These are phyloP conservation scores for Septoria linicola DNA, from an alignment of 2,329 filamentous ascomycete genomes.

Conservation along the genomic window DNA sequence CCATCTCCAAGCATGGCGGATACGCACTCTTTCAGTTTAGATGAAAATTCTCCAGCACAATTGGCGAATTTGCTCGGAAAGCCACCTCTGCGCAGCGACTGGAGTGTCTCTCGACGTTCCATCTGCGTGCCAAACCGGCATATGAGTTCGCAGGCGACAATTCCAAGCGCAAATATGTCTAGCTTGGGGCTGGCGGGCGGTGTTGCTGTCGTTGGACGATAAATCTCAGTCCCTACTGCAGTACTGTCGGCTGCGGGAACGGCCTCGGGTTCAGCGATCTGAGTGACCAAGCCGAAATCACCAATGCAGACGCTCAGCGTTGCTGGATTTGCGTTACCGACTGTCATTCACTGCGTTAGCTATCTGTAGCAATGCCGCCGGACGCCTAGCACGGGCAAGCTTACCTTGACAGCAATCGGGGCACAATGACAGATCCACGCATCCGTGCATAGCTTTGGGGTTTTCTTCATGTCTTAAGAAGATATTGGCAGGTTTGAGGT, in stretches of 20 bases:
- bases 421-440: conserved; percentile 50
- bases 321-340: conserved; percentile 20
- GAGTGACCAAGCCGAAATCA: conserved; percentile 65
- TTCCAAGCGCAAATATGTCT: conserved; percentile 62
- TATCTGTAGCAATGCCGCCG: not conserved
- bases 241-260: conserved; percentile 3
- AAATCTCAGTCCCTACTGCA: conserved; percentile 62
- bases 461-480: conserved; percentile 55
- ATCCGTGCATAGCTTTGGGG: conserved; percentile 37
- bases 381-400: not conserved
- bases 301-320: conserved; percentile 57
- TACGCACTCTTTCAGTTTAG: conserved; percentile 18
- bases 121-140: conserved; percentile 51
- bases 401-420: conserved; percentile 41
- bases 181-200: conserved; percentile 50
- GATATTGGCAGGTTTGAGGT: conserved; percentile 68
- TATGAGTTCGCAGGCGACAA: conserved; percentile 63
- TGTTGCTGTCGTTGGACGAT: conserved; percentile 51
- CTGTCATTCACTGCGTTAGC: not conserved
- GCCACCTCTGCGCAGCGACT: conserved; percentile 30
- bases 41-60: conserved; percentile 13
- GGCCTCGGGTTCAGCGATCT: conserved; percentile 44
- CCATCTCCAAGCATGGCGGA: conserved; percentile 18
- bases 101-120: conserved; percentile 42
- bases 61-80: conserved; percentile 20